Evolutionary conservation across 2,329 filamentous ascomycete species (phyloP).

Genomic region (Nemania diffusa): DNA sequence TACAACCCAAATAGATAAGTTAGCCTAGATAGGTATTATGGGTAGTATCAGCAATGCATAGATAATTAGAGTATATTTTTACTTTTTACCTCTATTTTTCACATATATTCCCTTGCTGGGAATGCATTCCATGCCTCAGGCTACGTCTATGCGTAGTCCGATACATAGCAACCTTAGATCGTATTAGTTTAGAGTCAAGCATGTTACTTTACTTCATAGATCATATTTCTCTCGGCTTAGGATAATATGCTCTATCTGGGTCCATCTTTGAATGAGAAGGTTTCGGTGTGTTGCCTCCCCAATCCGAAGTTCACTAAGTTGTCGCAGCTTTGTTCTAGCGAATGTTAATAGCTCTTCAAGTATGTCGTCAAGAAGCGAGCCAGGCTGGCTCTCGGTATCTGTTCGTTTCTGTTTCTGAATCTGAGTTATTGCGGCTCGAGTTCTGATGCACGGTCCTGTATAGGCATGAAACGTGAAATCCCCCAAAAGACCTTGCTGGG

Average conservation of each 20-base stretch:
- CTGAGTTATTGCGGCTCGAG: not conserved
- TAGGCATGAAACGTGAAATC: slow-evolving; percentile 3
- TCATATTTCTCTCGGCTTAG: not conserved
- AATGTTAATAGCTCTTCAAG: not conserved
- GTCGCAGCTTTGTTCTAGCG: not conserved
- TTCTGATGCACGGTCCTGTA: not conserved
- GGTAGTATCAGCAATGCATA: no score
- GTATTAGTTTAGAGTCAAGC: not conserved
- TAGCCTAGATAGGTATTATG: no score
- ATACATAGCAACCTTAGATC: not conserved
- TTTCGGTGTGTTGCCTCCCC: not conserved
- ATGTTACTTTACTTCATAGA: not conserved
- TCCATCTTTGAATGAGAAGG: slow-evolving; percentile 1
- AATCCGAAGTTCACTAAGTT: not conserved
- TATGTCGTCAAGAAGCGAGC: not conserved
- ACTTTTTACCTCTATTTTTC: not conserved
- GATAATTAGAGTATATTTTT: no score
- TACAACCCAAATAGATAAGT: no score
- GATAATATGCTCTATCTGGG: not conserved
- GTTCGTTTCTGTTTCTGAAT: not conserved
- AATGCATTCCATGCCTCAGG: no score
- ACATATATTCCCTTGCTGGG: not conserved
- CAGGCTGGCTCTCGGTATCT: not conserved
- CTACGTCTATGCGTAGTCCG: not conserved
- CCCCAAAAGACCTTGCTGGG: not conserved